These are phyloP conservation scores for Trametopsis cervina DNA, from an alignment of 768 basidiomycete species.

Conservation along the genomic window DNA sequence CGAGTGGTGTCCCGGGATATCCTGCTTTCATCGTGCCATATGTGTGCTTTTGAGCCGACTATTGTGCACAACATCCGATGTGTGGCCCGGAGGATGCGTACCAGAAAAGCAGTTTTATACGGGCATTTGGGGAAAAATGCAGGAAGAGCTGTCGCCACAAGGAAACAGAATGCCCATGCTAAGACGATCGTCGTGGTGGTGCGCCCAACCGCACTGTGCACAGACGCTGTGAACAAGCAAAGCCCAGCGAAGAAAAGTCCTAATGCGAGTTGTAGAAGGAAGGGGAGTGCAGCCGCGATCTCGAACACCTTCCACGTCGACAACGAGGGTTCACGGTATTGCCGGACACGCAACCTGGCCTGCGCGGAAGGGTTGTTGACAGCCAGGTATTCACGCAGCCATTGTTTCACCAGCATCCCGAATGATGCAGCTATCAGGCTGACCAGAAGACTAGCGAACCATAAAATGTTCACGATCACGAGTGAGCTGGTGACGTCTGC, in stretches of 20 bases:
- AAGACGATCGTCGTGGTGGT: not conserved
- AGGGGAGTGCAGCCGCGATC: slow-evolving; percentile 7
- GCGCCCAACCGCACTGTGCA: not conserved
- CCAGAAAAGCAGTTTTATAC: slow-evolving; percentile 2
- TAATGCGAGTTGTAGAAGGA: slow-evolving; percentile 11
- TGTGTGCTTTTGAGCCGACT: not conserved
- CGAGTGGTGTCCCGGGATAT: not conserved
- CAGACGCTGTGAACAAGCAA: not conserved
- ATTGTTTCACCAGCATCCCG: slow-evolving; percentile 10
- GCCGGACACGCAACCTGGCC: slow-evolving; percentile 1
- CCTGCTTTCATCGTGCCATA: not conserved
- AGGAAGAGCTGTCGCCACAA: not conserved
- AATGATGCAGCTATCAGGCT: slow-evolving; percentile 11
- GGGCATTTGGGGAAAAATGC: slow-evolving; percentile 2
- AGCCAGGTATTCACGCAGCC: slow-evolving; percentile 7
- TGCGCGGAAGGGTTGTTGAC: not conserved
- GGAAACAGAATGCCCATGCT: not conserved
- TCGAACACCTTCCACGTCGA: slow-evolving; percentile 7
- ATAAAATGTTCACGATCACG: slow-evolving; percentile 7
- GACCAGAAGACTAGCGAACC: not conserved
- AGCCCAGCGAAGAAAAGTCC: slow-evolving; percentile 12
- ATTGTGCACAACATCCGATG: not conserved
- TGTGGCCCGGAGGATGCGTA: not conserved
- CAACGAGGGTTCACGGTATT: slow-evolving; percentile 4
- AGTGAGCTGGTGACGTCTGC: not conserved